phyloP scores from a whole-genome alignment of 2,329 filamentous ascomycete species.

The Tolypocladium capitatum region DNA sequence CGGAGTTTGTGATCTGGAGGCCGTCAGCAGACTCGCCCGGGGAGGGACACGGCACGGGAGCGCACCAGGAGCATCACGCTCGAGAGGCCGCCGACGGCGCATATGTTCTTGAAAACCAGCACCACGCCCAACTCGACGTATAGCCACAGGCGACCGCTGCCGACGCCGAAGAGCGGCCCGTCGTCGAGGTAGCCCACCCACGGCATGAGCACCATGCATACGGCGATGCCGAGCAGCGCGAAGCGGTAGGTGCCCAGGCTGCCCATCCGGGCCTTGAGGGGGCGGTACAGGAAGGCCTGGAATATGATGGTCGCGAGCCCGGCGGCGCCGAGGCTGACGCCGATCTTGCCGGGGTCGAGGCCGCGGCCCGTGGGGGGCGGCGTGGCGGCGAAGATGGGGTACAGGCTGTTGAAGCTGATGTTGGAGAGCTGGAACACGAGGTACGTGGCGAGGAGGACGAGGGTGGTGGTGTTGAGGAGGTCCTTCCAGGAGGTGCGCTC shows the following conservation, averaged over 20 bases:
- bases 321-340: slow-evolving; percentile 71
- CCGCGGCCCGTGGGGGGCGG: slow-evolving; percentile 62
- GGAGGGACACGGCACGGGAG: background rate
- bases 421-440: slow-evolving; percentile 90
- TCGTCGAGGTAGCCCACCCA: slow-evolving; percentile 69
- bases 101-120: slow-evolving; percentile 78
- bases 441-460: slow-evolving; percentile 73
- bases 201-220: slow-evolving; percentile 79
- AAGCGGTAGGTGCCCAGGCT: slow-evolving; percentile 76
- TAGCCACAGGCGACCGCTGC: slow-evolving; percentile 53
- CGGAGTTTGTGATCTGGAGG: slow-evolving; percentile 80
- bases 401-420: slow-evolving; percentile 88
- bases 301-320: slow-evolving; percentile 79
- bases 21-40: slow-evolving; percentile 1
- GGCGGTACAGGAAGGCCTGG: slow-evolving; percentile 74
- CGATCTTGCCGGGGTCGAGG: slow-evolving; percentile 67
- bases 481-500: slow-evolving; percentile 32
- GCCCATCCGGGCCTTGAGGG: slow-evolving; percentile 63
- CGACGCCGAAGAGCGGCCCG: slow-evolving; percentile 40
- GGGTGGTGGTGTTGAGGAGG: slow-evolving; percentile 65
- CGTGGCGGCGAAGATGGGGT: slow-evolving; percentile 80
- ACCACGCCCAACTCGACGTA: slow-evolving; percentile 71
- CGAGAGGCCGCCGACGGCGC: slow-evolving; percentile 77
- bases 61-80: slow-evolving; percentile 76
- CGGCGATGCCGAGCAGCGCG: slow-evolving; percentile 64